phyloP scores from a whole-genome alignment of 371 early-diverging fungal genomes.

The Actinomortierella wolfii region DNA sequence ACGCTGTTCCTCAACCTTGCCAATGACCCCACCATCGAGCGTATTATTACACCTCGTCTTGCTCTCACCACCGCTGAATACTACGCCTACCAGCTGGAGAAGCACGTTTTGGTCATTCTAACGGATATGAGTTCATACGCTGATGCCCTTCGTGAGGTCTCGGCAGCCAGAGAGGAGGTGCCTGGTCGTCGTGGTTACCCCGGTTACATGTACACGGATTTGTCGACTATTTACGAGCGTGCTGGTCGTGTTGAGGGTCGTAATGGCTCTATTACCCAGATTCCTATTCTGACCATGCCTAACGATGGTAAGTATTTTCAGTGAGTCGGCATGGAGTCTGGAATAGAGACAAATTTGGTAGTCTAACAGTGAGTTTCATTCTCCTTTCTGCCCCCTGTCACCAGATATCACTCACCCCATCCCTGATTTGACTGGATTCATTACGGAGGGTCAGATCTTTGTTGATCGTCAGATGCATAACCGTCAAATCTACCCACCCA shows the following conservation, averaged over 20 bases:
- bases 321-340: not conserved
- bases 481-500: slow-evolving; percentile 99
- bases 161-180: slow-evolving; percentile 99
- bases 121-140: slow-evolving; percentile 99
- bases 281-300: slow-evolving; percentile 99
- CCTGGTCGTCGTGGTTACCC: slow-evolving; percentile 99
- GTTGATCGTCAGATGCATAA: slow-evolving; percentile 99
- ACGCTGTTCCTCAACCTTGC: slow-evolving; percentile 99
- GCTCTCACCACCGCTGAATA: slow-evolving; percentile 99
- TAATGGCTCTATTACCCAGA: slow-evolving; percentile 99
- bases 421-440: slow-evolving; percentile 99
- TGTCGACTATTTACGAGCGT: slow-evolving; percentile 99
- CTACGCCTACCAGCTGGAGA: slow-evolving; percentile 99
- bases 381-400: not conserved
- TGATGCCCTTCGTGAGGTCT: slow-evolving; percentile 99
- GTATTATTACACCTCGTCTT: slow-evolving; percentile 99
- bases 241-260: slow-evolving; percentile 99
- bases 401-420: slow-evolving; percentile 99
- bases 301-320: slow-evolving; percentile 87
- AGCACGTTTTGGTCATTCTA: slow-evolving; percentile 99
- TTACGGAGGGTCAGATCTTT: slow-evolving; percentile 99
- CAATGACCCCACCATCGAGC: slow-evolving; percentile 99
- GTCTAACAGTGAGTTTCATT: too few species aligned
- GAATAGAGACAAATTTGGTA: too few species aligned
- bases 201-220: slow-evolving; percentile 99